A percentile compares a stretch with the other conserved stretches of the same genome.
These are phyloP conservation scores for Arxiozyma telluris DNA, from an alignment of 1,139 yeast species.

Conservation along the genomic window DNA sequence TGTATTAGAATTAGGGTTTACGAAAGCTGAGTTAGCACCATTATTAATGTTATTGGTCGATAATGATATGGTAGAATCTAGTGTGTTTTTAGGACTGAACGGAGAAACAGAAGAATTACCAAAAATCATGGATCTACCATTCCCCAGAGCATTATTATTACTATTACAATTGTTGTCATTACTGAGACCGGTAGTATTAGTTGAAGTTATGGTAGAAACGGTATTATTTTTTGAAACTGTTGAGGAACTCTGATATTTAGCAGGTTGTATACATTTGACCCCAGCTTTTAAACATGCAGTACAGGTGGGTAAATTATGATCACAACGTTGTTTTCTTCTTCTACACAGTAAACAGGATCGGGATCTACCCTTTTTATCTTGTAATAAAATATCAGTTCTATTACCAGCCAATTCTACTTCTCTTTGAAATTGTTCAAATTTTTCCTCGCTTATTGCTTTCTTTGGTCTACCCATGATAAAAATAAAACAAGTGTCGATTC, in stretches of 20 bases:
- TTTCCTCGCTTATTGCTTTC: conserved; percentile 27
- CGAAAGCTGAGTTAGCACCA: not conserved
- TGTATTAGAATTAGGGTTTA: not conserved
- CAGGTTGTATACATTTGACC: conserved; percentile 50
- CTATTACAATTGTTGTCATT: not conserved
- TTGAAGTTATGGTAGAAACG: not conserved
- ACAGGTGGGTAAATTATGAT: conserved; percentile 51
- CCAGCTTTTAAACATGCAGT: conserved; percentile 53
- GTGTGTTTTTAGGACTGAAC: not conserved
- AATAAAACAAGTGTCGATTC: not conserved
- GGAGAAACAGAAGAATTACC: not conserved
- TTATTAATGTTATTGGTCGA: not conserved
- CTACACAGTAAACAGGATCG: conserved; percentile 44
- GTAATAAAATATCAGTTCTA: conserved; percentile 20
- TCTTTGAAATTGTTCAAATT: conserved; percentile 26
- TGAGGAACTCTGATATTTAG: conserved; percentile 33
- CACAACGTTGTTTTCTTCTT: conserved; percentile 49
- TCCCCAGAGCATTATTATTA: not conserved
- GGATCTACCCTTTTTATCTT: conserved; percentile 41
- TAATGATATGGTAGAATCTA: not conserved
- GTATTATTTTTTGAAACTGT: not conserved
- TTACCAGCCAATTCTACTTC: conserved; percentile 30
- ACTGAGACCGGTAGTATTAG: not conserved
- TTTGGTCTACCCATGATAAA: conserved; percentile 29
- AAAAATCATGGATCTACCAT: not conserved